Conservation (phyloP, 495 filamentous ascomycete species). For the Trichoderma orchidacearum region DNA sequence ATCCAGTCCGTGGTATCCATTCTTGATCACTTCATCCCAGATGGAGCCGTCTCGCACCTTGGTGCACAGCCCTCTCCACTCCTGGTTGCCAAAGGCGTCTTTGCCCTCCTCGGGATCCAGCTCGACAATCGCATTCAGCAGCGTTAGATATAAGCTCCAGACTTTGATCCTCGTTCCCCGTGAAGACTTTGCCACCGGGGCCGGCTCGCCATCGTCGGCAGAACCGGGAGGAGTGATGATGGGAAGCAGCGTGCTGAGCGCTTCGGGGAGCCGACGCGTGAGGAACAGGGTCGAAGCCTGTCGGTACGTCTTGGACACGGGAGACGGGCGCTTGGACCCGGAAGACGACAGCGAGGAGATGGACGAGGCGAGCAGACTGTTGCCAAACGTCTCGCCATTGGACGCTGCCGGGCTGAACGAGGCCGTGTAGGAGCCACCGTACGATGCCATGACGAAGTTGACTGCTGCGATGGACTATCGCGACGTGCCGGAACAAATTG, state of each 20-base stretch:
- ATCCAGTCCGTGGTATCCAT: conserved; percentile 75
- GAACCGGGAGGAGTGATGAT: conserved; percentile 44
- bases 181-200: conserved; percentile 61
- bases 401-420: conserved; percentile 15
- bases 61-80: conserved; percentile 67
- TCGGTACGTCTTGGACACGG: conserved; percentile 72
- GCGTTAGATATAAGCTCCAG: conserved; percentile 91
- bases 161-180: conserved; percentile 77
- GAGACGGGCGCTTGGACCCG: conserved; percentile 40
- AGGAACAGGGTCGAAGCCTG: conserved; percentile 84
- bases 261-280: conserved; percentile 81
- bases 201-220: conserved; percentile 28
- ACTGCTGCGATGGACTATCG: not conserved
- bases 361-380: conserved; percentile 28
- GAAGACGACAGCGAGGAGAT: conserved; percentile 32
- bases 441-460: conserved; percentile 17
- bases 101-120: conserved; percentile 85
- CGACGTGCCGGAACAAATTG: not conserved
- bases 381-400: conserved; percentile 8
- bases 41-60: conserved; percentile 75
- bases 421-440: conserved; percentile 21
- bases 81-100: conserved; percentile 63
- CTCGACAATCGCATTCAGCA: conserved; percentile 81
- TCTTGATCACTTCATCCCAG: conserved; percentile 82
- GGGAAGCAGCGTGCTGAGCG: conserved; percentile 67